Percentiles rank a stretch among this genome's conserved stretches.
These are phyloP conservation scores for Beverwykella pulmonaria DNA, from an alignment of 495 filamentous ascomycete species.

Conservation along the genomic window DNA sequence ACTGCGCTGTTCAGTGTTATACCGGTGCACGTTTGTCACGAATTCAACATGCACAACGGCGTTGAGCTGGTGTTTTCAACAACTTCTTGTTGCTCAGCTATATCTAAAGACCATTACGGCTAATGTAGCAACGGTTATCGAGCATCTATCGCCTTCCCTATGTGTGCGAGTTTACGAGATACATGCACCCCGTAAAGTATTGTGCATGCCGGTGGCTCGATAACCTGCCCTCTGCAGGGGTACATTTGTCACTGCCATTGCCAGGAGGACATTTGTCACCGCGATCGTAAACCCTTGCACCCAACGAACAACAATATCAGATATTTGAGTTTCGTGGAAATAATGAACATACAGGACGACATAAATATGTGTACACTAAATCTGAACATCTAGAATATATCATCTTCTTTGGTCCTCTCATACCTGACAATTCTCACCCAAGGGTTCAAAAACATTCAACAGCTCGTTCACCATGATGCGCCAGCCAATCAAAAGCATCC, in stretches of 20 bases:
- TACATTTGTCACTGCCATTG: slow-evolving; percentile 7
- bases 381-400: neutral
- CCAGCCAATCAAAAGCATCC: slow-evolving; percentile 27
- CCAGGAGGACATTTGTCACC: slow-evolving; percentile 6
- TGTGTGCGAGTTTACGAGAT: neutral
- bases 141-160: neutral
- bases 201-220: neutral
- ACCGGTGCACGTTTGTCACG: neutral
- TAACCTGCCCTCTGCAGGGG: neutral
- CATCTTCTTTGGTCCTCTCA: too few relatives aligned
- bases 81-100: neutral
- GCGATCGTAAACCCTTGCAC: neutral
- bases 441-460: neutral
- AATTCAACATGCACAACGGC: neutral
- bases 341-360: neutral
- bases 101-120: neutral
- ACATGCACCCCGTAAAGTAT: neutral
- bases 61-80: neutral
- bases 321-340: neutral
- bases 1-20: neutral
- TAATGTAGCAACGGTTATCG: neutral
- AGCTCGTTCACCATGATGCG: neutral
- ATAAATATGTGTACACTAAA: neutral
- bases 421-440: too few relatives aligned
- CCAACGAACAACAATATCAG: neutral